Conservation (phyloP, 2,329 filamentous ascomycete genomes). For the Botrytis cinerea region DNA sequence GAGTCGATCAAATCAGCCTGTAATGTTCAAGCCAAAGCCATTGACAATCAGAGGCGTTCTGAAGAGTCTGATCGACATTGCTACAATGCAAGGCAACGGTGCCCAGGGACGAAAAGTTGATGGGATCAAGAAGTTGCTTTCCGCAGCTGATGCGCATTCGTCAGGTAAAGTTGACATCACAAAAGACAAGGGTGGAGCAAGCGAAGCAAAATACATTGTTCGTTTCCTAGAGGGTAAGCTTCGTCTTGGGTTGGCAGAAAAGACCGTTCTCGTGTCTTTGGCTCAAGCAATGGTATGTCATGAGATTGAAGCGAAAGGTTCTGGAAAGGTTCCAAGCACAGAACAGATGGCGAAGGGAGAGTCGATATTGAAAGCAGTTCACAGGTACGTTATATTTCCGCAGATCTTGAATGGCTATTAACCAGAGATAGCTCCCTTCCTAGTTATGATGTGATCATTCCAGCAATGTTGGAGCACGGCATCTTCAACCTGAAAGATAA, state of each 20-base stretch:
- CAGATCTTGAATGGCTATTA: conserved; percentile 37
- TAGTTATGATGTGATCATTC: conserved; percentile 92
- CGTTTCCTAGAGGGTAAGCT: conserved; percentile 94
- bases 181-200: conserved; percentile 89
- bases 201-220: conserved; percentile 92
- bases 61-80: conserved; percentile 83
- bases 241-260: conserved; percentile 87
- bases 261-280: conserved; percentile 84
- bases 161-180: conserved; percentile 83
- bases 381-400: conserved; percentile 58
- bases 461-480: conserved; percentile 82
- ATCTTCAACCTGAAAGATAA: conserved; percentile 79
- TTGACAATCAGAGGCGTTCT: conserved; percentile 86
- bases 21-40: conserved; percentile 97
- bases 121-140: conserved; percentile 94
- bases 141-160: conserved; percentile 75
- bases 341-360: conserved; percentile 82
- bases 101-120: conserved; percentile 90
- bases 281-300: conserved; percentile 87
- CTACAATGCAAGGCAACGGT: conserved; percentile 81
- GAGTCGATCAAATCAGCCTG: conserved; percentile 90
- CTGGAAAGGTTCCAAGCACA: conserved; percentile 65
- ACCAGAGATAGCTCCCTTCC: conserved; percentile 74
- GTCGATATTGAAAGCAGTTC: conserved; percentile 83
- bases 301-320: conserved; percentile 69